Evolutionary conservation across 2,329 filamentous ascomycete species (phyloP).

Genomic region (Sclerotiophoma versabilis): DNA sequence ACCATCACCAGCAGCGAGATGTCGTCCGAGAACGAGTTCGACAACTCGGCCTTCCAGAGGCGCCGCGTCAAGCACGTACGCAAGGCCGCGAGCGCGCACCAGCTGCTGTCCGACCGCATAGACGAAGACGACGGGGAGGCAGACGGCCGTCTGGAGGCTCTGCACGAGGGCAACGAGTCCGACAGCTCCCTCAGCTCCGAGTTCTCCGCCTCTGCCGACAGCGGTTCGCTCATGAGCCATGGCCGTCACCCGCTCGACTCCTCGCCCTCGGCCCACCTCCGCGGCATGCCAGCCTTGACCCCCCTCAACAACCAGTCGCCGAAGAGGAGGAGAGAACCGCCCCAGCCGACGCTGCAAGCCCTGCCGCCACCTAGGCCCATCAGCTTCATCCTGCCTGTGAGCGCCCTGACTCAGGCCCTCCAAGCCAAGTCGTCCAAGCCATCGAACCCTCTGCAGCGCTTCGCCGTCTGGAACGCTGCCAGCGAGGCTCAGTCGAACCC

Average conservation of each 20-base stretch:
- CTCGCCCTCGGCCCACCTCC: constrained; percentile 55
- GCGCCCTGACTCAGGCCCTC: constrained; percentile 74
- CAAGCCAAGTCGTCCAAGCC: constrained; percentile 75
- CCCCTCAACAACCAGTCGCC: constrained; percentile 62
- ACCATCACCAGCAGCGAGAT: constrained; percentile 84
- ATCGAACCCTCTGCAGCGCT: constrained; percentile 76
- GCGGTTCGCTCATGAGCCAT: constrained; percentile 72
- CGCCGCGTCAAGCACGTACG: constrained; percentile 66
- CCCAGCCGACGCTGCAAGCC: constrained; percentile 63
- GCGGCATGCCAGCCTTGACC: constrained; percentile 53
- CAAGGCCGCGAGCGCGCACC: constrained; percentile 61
- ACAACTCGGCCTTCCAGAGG: constrained; percentile 69
- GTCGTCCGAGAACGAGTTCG: constrained; percentile 82
- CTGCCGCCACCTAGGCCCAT: constrained; percentile 76
- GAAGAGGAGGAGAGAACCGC: constrained; percentile 62
- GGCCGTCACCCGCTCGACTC: constrained; percentile 67
- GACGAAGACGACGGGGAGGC: constrained; percentile 56
- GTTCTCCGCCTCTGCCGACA: constrained; percentile 61
- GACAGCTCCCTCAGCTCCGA: constrained; percentile 51
- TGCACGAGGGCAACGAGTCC: constrained; percentile 51
- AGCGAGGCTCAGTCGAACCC: constrained; percentile 73
- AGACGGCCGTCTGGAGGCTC: constrained; percentile 43
- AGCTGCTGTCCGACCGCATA: constrained; percentile 62
- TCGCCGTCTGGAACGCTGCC: constrained; percentile 77
- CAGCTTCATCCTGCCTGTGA: constrained; percentile 73